Conservation (phyloP, 345 rosid species). For the Eucalyptus cloeziana region DNA sequence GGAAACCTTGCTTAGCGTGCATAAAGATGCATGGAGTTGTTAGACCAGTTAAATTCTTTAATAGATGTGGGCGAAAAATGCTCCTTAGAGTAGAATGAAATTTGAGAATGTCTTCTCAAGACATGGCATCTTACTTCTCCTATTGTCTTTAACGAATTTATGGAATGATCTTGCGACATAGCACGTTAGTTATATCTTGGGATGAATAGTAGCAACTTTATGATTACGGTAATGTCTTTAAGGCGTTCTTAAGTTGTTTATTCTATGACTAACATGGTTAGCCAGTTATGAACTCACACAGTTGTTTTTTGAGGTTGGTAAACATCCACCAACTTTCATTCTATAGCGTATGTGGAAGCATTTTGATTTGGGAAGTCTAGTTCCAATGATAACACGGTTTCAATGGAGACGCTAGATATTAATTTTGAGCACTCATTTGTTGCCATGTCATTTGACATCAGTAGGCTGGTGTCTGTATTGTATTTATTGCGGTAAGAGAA, state of each 20-base stretch:
- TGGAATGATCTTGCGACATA: not conserved
- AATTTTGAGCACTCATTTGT: not conserved
- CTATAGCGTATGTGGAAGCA: not conserved
- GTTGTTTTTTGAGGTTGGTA: not conserved
- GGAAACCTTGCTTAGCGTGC: not conserved
- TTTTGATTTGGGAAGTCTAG: not conserved
- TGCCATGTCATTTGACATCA: not conserved
- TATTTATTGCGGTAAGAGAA: not conserved
- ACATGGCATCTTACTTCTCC: not conserved
- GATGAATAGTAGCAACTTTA: not conserved
- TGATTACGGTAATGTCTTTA: not conserved
- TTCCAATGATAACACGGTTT: not conserved
- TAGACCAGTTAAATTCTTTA: not conserved
- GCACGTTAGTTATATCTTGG: not conserved
- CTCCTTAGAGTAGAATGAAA: not conserved
- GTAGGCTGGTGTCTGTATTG: not conserved
- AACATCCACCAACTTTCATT: not conserved
- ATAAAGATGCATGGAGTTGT: not conserved
- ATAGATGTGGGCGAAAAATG: not conserved
- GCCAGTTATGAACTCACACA: not conserved
- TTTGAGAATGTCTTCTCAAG: not conserved
- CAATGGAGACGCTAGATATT: not conserved
- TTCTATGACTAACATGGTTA: not conserved
- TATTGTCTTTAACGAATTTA: not conserved
- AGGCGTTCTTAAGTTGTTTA: not conserved